These are phyloP conservation scores for Leccinum pachyderme DNA, from an alignment of 1,284 basidiomycete genomes.

Conservation along the genomic window DNA sequence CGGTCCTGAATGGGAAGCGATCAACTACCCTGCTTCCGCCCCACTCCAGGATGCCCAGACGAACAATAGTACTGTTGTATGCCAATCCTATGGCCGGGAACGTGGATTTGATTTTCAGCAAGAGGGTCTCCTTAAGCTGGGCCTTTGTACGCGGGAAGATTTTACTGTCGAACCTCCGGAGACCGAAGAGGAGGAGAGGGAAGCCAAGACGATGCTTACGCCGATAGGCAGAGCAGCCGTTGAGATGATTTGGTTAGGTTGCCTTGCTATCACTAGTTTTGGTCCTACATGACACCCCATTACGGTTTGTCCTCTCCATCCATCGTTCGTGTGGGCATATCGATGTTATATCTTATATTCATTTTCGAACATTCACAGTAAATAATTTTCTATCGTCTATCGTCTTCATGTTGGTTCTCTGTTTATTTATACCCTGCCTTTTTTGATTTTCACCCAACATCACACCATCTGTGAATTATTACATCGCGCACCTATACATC, in stretches of 20 bases:
- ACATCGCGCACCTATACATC: slow-evolving; percentile 17
- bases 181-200: slow-evolving; percentile 40
- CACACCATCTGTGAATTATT: slow-evolving; percentile 3
- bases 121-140: slow-evolving; percentile 67
- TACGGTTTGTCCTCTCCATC: neutral
- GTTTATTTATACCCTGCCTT: slow-evolving; percentile 7
- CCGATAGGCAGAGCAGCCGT: slow-evolving; percentile 72
- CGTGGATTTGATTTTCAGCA: slow-evolving; percentile 66
- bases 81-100: slow-evolving; percentile 59
- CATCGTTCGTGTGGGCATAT: slow-evolving; percentile 12
- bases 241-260: slow-evolving; percentile 81
- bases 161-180: slow-evolving; percentile 15
- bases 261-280: slow-evolving; percentile 73
- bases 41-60: slow-evolving; percentile 11
- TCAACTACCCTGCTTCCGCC: slow-evolving; percentile 23
- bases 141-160: slow-evolving; percentile 46
- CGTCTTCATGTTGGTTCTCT: neutral
- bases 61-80: slow-evolving; percentile 50
- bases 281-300: slow-evolving; percentile 27
- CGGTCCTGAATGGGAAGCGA: slow-evolving; percentile 59
- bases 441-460: slow-evolving; percentile 2
- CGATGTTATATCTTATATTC: slow-evolving; percentile 3
- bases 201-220: slow-evolving; percentile 47
- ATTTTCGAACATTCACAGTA: slow-evolving; percentile 2
- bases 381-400: neutral